Conservation (phyloP, 192 early-diverging fungal genomes). For the Haplosporangium gracile region DNA sequence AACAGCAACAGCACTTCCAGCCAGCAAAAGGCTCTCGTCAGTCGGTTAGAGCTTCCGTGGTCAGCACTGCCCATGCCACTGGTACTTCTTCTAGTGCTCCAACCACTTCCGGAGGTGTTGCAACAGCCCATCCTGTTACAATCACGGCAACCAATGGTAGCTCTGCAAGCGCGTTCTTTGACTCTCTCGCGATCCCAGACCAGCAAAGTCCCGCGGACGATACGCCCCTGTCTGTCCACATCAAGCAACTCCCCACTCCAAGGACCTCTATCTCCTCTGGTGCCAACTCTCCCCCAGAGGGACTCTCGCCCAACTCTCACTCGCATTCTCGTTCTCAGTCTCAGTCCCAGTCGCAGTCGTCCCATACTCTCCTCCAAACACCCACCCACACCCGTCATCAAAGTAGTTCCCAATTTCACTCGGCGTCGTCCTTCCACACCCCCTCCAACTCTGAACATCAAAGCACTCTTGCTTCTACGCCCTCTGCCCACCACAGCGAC, state of each 20-base stretch:
- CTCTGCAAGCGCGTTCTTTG: constrained; percentile 15
- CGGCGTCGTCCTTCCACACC: not conserved
- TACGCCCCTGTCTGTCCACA: constrained; percentile 12
- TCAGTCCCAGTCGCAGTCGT: constrained; percentile 21
- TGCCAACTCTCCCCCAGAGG: constrained; percentile 31
- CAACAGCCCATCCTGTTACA: not conserved
- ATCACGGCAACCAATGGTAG: not conserved
- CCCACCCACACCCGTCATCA: constrained; percentile 2
- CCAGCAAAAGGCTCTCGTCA: not conserved
- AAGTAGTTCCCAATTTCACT: not conserved
- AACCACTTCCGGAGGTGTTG: not conserved
- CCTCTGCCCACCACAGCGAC: not conserved
- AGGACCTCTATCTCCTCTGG: constrained; percentile 41
- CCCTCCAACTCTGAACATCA: constrained; percentile 12
- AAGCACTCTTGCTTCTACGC: constrained; percentile 39
- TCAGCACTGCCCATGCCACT: no score
- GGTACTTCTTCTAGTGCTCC: not conserved
- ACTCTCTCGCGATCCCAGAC: constrained; percentile 6
- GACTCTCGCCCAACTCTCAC: constrained; percentile 22
- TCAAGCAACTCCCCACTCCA: constrained; percentile 47
- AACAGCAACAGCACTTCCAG: constrained; percentile 2
- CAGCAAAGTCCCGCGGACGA: not conserved
- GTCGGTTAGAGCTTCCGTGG: not conserved
- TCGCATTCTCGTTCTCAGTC: constrained; percentile 12
- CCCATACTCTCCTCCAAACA: constrained; percentile 3